These are phyloP conservation scores for Capronia americana DNA, from an alignment of 2,329 filamentous ascomycete species.

Conservation along the genomic window DNA sequence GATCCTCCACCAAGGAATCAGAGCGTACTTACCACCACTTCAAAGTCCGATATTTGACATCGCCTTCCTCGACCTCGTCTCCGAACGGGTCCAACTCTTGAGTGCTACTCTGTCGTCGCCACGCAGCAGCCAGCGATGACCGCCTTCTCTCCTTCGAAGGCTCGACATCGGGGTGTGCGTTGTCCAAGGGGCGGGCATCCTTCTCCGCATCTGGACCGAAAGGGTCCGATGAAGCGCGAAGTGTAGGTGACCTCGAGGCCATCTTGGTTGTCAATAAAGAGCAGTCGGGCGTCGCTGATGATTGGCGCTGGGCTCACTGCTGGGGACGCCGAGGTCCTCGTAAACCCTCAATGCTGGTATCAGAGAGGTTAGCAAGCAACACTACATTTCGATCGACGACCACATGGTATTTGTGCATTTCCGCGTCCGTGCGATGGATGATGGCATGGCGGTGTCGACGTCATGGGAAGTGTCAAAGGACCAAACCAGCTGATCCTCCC, in stretches of 20 bases:
- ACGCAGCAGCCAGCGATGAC: slow-evolving; percentile 20
- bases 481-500: background rate
- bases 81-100: slow-evolving; percentile 34
- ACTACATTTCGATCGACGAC: background rate
- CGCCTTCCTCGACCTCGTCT: slow-evolving; percentile 30
- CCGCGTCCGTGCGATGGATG: background rate
- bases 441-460: slow-evolving; percentile 3
- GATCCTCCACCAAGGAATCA: background rate
- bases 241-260: slow-evolving; percentile 27
- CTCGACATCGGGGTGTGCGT: slow-evolving; percentile 9
- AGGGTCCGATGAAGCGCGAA: slow-evolving; percentile 25
- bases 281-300: background rate
- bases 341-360: background rate
- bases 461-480: slow-evolving; percentile 1
- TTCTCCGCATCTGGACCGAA: slow-evolving; percentile 28
- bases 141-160: slow-evolving; percentile 15
- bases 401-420: background rate
- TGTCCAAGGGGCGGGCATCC: slow-evolving; percentile 5
- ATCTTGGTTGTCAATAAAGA: slow-evolving; percentile 12
- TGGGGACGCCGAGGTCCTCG: background rate
- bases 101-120: slow-evolving; percentile 21
- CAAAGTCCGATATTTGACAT: slow-evolving; percentile 36
- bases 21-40: slow-evolving; percentile 33
- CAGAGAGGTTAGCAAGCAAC: background rate
- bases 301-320: background rate